phyloP scores from a whole-genome alignment of 495 filamentous ascomycete genomes.

The Chaetomium tenue region DNA sequence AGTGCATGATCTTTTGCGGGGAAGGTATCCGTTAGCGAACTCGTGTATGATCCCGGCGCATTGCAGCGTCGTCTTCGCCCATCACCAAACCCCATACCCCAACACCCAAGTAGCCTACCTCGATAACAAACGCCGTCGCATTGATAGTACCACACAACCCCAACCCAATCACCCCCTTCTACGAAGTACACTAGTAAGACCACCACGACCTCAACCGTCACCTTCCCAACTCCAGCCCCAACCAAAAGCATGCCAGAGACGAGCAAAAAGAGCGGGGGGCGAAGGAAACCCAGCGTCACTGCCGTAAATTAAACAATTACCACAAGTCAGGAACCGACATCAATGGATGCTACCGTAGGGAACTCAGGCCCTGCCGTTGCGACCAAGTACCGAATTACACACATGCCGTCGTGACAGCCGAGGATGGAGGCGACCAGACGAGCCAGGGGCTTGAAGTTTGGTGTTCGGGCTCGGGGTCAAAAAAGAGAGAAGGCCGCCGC shows the following conservation, averaged over 20 bases:
- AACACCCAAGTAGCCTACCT: too few species aligned
- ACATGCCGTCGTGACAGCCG: conserved; percentile 7
- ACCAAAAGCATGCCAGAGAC: neutral
- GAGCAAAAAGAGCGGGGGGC: neutral
- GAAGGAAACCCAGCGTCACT: neutral
- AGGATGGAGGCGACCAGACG: neutral
- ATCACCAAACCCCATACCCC: neutral
- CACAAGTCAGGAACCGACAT: conserved; percentile 12
- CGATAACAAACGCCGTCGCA: too few species aligned
- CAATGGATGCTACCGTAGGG: conserved; percentile 5
- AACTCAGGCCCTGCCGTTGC: neutral
- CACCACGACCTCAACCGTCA: neutral
- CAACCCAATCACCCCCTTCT: neutral
- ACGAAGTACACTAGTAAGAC: too few species aligned
- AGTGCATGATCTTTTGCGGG: too few species aligned
- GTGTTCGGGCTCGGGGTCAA: neutral
- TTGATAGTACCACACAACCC: neutral
- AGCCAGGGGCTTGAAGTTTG: neutral
- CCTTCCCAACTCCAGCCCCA: too few species aligned
- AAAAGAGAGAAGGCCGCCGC: too few species aligned
- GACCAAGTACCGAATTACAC: conserved; percentile 1
- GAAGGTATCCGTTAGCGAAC: too few species aligned
- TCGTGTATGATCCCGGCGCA: neutral
- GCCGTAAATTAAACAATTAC: conserved; percentile 12
- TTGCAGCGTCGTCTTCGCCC: conserved; percentile 2